Evolutionary conservation across 1,284 basidiomycete species (phyloP).

Genomic region (Apiotrichum domesticum): DNA sequence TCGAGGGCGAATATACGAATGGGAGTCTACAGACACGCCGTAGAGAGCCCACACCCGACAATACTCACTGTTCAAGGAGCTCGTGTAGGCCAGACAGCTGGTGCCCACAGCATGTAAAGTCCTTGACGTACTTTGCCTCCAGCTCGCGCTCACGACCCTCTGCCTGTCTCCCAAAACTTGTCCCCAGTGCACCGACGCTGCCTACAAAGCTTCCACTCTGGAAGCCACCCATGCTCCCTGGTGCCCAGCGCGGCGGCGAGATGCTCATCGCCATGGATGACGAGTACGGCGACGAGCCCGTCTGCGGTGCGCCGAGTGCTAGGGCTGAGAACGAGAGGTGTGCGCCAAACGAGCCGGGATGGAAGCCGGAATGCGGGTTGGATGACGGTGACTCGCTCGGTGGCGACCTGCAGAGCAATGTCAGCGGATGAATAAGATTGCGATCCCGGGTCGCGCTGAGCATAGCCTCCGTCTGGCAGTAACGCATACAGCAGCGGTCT

Average conservation of each 20-base stretch:
- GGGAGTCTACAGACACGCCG: too few relatives aligned
- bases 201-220: conserved; percentile 33
- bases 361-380: conserved; percentile 28
- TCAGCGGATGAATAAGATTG: neutral
- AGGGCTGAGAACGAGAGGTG: conserved; percentile 29
- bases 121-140: conserved; percentile 46
- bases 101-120: conserved; percentile 46
- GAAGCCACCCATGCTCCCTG: conserved; percentile 20
- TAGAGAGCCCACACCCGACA: neutral
- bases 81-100: conserved; percentile 47
- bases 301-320: conserved; percentile 26
- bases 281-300: conserved; percentile 23
- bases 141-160: conserved; percentile 41
- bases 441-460: too few relatives aligned
- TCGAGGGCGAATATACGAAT: neutral
- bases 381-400: conserved; percentile 15
- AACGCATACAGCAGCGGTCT: too few relatives aligned
- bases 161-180: conserved; percentile 36
- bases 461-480: too few relatives aligned
- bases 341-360: conserved; percentile 35
- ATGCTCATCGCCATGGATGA: conserved; percentile 38
- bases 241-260: conserved; percentile 39
- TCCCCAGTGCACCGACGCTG: conserved; percentile 35
- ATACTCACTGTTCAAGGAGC: conserved; percentile 47
- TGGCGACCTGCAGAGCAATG: conserved; percentile 2